Conservation (phyloP, 2,329 filamentous ascomycete genomes). For the Chaetomiaceae sp. region DNA sequence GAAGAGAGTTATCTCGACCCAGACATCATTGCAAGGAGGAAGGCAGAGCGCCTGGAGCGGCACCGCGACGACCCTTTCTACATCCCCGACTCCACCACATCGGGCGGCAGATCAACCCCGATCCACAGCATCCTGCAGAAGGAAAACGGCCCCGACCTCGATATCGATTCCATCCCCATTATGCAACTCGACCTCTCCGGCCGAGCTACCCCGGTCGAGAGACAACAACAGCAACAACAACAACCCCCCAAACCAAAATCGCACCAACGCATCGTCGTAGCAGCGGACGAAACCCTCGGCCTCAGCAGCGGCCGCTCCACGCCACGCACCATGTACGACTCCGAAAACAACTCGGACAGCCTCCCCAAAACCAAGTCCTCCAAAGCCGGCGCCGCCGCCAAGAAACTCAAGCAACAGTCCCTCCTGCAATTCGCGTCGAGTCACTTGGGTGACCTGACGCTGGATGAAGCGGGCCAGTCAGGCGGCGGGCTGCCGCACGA, state of each 20-base stretch:
- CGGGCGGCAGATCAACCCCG: conserved; percentile 61
- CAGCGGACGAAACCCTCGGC: conserved; percentile 68
- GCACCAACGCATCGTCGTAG: conserved; percentile 61
- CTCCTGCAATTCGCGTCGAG: conserved; percentile 86
- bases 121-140: conserved; percentile 71
- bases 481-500: conserved; percentile 52
- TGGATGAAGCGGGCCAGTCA: conserved; percentile 50
- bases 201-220: background rate
- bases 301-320: conserved; percentile 45
- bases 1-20: conserved; percentile 66
- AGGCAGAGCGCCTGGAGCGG: conserved; percentile 71
- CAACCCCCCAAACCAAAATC: conserved; percentile 37
- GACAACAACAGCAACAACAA: conserved; percentile 23
- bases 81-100: conserved; percentile 47
- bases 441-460: conserved; percentile 66
- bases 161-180: conserved; percentile 93
- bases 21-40: conserved; percentile 68
- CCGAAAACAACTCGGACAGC: conserved; percentile 42
- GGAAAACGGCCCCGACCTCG: conserved; percentile 72
- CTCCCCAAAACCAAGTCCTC: background rate
- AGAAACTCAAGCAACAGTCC: conserved; percentile 55
- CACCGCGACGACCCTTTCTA: conserved; percentile 96
- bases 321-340: conserved; percentile 44
- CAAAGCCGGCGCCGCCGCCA: conserved; percentile 24
- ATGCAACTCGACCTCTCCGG: conserved; percentile 68